These are phyloP conservation scores for Leccinum fallax DNA, from an alignment of 1,284 basidiomycete species.

Conservation along the genomic window DNA sequence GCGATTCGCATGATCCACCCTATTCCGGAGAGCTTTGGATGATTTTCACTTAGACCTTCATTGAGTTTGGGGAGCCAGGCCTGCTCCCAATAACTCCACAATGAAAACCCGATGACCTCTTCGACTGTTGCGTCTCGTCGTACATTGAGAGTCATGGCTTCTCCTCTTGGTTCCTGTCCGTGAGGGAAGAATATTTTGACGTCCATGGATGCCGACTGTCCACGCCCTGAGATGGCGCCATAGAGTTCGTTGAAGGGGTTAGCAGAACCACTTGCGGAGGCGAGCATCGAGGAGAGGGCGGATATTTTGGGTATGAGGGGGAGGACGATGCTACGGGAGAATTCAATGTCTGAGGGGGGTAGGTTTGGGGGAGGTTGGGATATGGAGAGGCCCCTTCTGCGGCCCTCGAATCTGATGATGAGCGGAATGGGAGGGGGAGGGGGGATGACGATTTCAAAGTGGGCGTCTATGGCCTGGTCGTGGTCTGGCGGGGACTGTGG, in stretches of 20 bases:
- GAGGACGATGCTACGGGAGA: constrained; percentile 55
- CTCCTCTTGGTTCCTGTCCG: constrained; percentile 61
- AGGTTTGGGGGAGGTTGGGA: constrained; percentile 25
- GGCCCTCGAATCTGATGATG: constrained; percentile 24
- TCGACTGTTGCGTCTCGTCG: constrained; percentile 91
- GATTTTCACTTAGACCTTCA: constrained; percentile 56
- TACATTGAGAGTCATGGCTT: constrained; percentile 68
- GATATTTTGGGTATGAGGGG: constrained; percentile 51
- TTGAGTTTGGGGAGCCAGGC: constrained; percentile 79
- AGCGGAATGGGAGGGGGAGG: constrained; percentile 17
- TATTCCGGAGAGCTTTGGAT: constrained; percentile 72
- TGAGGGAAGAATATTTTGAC: constrained; percentile 90
- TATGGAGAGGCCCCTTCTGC: constrained; percentile 32
- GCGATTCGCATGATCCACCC: constrained; percentile 97
- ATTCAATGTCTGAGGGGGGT: constrained; percentile 42
- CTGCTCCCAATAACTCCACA: constrained; percentile 93
- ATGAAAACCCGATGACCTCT: constrained; percentile 91
- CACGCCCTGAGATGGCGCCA: constrained; percentile 75
- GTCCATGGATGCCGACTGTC: constrained; percentile 61
- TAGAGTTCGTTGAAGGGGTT: constrained; percentile 87
- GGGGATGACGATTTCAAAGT: constrained; percentile 51
- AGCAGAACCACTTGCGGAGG: constrained; percentile 55
- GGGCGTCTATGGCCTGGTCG: constrained; percentile 39
- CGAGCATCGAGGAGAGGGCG: constrained; percentile 67
- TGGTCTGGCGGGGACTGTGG: constrained; percentile 20